Base-by-base conservation (phyloP, 768 basidiomycete species). In the Mycena olivaceomarginata region DNA sequence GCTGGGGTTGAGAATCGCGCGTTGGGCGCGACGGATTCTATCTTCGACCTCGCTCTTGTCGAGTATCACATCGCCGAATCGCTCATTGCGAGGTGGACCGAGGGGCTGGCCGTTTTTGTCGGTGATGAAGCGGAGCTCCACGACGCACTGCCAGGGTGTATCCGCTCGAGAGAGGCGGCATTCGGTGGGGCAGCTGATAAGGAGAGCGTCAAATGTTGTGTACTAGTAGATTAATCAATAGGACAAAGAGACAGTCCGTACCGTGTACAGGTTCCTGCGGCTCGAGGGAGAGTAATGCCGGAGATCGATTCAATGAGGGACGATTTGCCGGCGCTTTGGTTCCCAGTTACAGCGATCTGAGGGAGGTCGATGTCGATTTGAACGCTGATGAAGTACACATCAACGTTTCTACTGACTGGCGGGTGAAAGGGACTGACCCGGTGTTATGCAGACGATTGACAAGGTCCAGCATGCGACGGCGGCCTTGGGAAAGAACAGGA, bases 1-100 rank as follows among this genome's bases (percentile, higher is more conserved):
- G 62, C 81, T 85, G 0, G 94, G 94, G 70, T 93, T 94, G 8
- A 95, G 86, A 39, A 95, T 92, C 0, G 93, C 94, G 2, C 85
- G 84, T 78, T 94, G 94, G 0, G 94, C 94, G 0, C 92, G 88
- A 16, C 92, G 87, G 67, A 95, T 93, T 3, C 93, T 88, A 6
- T 93, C 93, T 72, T 95, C 93, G 1, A 95, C 94, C 0, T 88
- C 81, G 0, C 80, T 76, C 77, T 92, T 92, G 69, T 90, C 85
- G 53, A 82, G 86, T 46, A 95, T 93, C 0, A 86, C 78, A 0
- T 79, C 78, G 0, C 93, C 92, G 48, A 93, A 93, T 0, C 72
- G 22, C 48, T 88, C 82, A 2, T 87, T 87, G 5, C 78, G 82
- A 11, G 87, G 86, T 77, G 87, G 86, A 2, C 86, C 86, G 2